phyloP scores from a whole-genome alignment of 225 moss, liverwort and hornwort species.

The Sphagnum tenellum region DNA sequence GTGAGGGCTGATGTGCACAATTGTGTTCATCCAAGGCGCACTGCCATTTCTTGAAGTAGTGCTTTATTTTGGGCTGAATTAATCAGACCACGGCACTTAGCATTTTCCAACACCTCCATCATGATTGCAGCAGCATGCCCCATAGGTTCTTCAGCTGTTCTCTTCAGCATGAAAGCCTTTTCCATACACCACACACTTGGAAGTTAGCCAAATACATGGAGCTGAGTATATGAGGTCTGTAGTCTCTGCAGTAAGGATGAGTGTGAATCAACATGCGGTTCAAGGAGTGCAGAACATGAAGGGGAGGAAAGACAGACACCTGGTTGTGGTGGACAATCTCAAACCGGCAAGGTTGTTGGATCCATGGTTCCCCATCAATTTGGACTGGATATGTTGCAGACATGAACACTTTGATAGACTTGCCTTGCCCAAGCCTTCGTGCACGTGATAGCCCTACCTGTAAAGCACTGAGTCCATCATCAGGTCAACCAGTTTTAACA shows the following conservation, averaged over 20 bases:
- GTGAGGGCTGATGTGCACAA: too few relatives aligned
- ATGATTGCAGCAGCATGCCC: constrained; percentile 46
- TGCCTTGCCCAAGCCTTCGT: constrained; percentile 42
- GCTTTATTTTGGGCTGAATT: constrained; percentile 35
- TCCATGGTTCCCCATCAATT: constrained; percentile 53
- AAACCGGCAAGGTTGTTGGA: constrained; percentile 22
- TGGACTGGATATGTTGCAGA: constrained; percentile 30
- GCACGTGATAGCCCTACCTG: constrained; percentile 47
- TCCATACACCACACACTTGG: neutral
- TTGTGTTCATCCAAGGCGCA: constrained; percentile 13
- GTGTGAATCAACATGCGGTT: too few relatives aligned
- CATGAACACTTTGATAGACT: constrained; percentile 29
- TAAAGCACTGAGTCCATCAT: neutral
- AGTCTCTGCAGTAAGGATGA: too few relatives aligned
- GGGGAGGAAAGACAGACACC: constrained; percentile 7
- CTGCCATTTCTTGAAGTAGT: constrained; percentile 54
- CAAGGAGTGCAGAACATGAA: too few relatives aligned
- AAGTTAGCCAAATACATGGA: too few relatives aligned
- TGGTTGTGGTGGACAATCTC: constrained; percentile 40
- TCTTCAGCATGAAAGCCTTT: constrained; percentile 49
- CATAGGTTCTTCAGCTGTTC: constrained; percentile 32
- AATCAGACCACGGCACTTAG: constrained; percentile 29
- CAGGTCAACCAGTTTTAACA: too few relatives aligned
- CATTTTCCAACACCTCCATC: constrained; percentile 43
- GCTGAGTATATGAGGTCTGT: too few relatives aligned